Percentiles rank a stretch among this genome's conserved stretches.
Conservation (phyloP, 177 flowering plant species). For the Vitis hybrid region DNA sequence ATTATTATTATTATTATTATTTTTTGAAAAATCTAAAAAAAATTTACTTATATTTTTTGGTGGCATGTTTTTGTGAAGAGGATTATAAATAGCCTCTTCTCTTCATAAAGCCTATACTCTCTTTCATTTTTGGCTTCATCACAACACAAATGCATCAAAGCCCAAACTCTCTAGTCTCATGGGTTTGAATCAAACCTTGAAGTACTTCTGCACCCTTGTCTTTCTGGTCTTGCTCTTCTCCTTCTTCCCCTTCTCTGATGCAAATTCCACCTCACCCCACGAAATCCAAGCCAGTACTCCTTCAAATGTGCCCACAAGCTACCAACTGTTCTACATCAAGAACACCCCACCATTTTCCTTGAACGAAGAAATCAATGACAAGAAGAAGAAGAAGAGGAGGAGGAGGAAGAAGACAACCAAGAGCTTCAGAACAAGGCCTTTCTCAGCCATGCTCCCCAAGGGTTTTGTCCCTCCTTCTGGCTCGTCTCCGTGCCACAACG, state of each 20-base stretch:
- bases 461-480: slow-evolving; percentile 68
- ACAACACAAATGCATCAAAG: background rate
- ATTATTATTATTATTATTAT: no score
- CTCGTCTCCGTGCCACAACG: slow-evolving; percentile 66
- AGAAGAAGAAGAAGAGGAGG: background rate
- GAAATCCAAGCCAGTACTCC: background rate
- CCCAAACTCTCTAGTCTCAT: slow-evolving; percentile 9
- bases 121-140: background rate
- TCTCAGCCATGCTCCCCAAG: slow-evolving; percentile 72
- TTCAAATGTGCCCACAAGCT: background rate
- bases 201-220: background rate
- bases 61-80: no score
- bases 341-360: slow-evolving; percentile 31
- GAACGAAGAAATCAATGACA: slow-evolving; percentile 7
- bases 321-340: slow-evolving; percentile 36
- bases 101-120: no score
- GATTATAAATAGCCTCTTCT: no score
- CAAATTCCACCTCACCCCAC: background rate
- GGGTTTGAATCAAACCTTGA: slow-evolving; percentile 9
- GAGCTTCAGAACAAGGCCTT: slow-evolving; percentile 21
- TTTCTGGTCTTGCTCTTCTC: slow-evolving; percentile 17
- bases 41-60: no score
- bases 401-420: slow-evolving; percentile 17
- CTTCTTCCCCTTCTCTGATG: background rate
- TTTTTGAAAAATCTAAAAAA: no score